These are phyloP conservation scores for Decorospora gaudefroyi DNA, from an alignment of 2,329 filamentous ascomycete species.

Conservation along the genomic window DNA sequence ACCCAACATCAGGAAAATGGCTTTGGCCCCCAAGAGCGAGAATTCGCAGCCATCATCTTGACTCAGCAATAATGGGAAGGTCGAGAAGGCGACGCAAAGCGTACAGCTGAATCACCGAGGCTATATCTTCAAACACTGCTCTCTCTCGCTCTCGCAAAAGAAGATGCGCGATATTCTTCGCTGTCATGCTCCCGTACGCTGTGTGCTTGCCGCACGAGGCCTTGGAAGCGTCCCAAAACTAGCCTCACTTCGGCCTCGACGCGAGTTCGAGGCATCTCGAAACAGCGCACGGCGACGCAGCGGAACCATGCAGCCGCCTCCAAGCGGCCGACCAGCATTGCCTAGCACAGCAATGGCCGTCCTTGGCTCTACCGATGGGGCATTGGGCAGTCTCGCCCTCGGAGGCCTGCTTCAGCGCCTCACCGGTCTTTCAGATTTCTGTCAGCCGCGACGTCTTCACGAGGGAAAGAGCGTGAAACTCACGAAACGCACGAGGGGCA, in stretches of 20 bases:
- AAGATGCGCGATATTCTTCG: background rate
- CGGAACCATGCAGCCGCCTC: constrained; percentile 13
- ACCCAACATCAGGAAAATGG: no score
- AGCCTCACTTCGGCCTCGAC: constrained; percentile 4
- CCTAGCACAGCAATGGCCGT: no score
- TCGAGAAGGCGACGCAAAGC: no score
- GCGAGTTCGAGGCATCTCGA: constrained; percentile 7
- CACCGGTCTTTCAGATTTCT: constrained; percentile 9
- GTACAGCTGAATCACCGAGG: no score
- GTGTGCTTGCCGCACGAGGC: background rate
- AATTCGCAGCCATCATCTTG: no score
- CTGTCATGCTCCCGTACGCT: background rate
- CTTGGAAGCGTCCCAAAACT: background rate
- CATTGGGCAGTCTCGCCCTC: constrained; percentile 6
- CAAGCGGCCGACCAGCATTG: no score
- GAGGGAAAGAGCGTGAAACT: constrained; percentile 21
- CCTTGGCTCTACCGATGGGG: constrained; percentile 1
- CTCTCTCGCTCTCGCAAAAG: background rate
- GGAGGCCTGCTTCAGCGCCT: constrained; percentile 13
- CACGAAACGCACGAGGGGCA: constrained; percentile 15
- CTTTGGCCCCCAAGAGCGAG: no score
- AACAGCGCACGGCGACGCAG: constrained; percentile 2
- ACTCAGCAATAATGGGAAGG: no score
- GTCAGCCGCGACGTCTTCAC: constrained; percentile 14
- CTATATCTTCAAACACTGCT: background rate